Evolutionary conservation across 2,329 filamentous ascomycete species (phyloP).

Genomic region (Fusarium sp.): DNA sequence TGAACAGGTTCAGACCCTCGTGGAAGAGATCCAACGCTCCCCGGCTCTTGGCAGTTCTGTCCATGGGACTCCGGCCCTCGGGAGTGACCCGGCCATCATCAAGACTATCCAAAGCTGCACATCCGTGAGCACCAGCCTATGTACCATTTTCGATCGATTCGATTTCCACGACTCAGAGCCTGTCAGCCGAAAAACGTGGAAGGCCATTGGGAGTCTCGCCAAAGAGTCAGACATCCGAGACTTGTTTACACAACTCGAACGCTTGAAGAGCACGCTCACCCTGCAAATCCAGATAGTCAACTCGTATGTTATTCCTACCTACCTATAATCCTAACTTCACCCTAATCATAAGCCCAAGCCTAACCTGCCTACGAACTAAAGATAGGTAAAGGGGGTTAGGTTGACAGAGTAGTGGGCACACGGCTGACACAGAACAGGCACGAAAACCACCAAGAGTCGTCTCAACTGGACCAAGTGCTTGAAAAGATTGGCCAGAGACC

Average conservation of each 20-base stretch:
- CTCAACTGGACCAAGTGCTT: not conserved
- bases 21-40: not conserved
- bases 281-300: not conserved
- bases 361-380: not conserved
- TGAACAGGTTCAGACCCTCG: not conserved
- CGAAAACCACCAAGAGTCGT: not conserved
- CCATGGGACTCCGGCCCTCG: not conserved
- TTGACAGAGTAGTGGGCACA: not conserved
- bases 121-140: not conserved
- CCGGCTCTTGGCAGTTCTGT: not conserved
- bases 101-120: not conserved
- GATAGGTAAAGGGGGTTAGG: not conserved
- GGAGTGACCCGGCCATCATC: not conserved
- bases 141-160: not conserved
- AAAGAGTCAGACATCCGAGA: conserved; percentile 10
- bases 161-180: not conserved
- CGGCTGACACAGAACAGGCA: not conserved
- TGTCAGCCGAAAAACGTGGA: conserved; percentile 12
- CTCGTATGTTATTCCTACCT: not conserved
- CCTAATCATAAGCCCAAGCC: not conserved
- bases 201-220: conserved; percentile 7
- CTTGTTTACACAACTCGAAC: conserved; percentile 6
- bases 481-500: not conserved
- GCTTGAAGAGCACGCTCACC: not conserved
- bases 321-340: not conserved